phyloP scores from a whole-genome alignment of 1,284 basidiomycete species.

The Kalmanozyma brasiliensis region DNA sequence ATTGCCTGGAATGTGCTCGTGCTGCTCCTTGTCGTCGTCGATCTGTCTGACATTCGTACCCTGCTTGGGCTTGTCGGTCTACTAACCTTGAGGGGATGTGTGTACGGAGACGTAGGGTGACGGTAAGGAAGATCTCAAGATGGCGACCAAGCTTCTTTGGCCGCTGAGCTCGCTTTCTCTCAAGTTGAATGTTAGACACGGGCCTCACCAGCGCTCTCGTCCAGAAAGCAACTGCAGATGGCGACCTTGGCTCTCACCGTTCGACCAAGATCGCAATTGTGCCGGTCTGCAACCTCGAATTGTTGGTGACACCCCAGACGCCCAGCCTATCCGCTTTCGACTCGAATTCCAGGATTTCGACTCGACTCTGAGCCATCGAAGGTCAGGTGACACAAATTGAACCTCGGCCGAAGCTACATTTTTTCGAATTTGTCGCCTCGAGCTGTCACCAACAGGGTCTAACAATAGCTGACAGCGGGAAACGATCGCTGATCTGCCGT shows the following conservation, averaged over 20 bases:
- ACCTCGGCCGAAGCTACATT: not conserved
- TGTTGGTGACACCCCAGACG: too few species aligned
- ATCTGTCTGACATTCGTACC: constrained; percentile 3
- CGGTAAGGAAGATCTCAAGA: constrained; percentile 37
- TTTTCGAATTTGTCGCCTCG: not conserved
- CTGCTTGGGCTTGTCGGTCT: constrained; percentile 12
- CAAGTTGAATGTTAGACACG: constrained; percentile 2
- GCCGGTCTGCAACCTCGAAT: too few species aligned
- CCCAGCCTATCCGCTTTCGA: too few species aligned
- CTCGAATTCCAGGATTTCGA: too few species aligned
- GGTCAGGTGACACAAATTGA: not conserved
- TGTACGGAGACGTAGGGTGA: constrained; percentile 42
- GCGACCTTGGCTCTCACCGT: too few species aligned
- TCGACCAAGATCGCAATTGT: too few species aligned
- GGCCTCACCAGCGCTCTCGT: too few species aligned
- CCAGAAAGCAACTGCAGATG: too few species aligned
- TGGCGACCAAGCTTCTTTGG: constrained; percentile 47
- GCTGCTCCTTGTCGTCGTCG: constrained; percentile 26
- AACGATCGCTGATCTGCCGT: too few species aligned
- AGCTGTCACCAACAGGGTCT: too few species aligned
- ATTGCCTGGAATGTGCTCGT: constrained; percentile 9
- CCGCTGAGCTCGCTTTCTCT: constrained; percentile 6
- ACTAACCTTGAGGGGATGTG: constrained; percentile 55
- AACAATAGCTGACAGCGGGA: too few species aligned
- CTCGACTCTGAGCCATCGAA: too few species aligned